Percentiles rank a stretch among this genome's conserved stretches.
phyloP scores from a whole-genome alignment of 441 rosid species.

The Cnidoscolus chayamansa region DNA sequence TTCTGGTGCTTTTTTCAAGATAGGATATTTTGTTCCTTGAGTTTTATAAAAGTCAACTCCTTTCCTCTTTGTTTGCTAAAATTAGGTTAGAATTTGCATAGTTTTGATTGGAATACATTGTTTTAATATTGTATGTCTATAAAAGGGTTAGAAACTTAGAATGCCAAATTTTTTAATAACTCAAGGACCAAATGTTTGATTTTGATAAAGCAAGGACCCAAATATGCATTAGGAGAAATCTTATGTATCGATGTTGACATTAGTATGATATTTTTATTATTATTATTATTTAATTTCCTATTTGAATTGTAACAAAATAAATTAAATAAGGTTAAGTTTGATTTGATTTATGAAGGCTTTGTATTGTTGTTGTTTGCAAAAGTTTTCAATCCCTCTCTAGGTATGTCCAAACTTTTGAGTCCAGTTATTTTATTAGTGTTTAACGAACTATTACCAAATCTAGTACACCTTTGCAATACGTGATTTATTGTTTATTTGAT shows the following conservation, averaged over 20 bases:
- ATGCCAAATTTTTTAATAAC: no score
- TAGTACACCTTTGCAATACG: not conserved
- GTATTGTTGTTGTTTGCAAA: not conserved
- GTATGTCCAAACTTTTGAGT: not conserved
- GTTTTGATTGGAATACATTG: no score
- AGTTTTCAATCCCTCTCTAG: not conserved
- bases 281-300: not conserved
- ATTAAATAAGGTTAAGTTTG: not conserved
- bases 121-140: no score
- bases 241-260: no score
- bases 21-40: not conserved
- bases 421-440: not conserved
- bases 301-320: not conserved
- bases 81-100: no score
- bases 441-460: not conserved
- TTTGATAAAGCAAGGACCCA: no score
- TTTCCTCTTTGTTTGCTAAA: no score
- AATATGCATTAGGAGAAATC: no score
- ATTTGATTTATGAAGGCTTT: no score
- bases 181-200: no score
- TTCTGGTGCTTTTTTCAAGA: not conserved
- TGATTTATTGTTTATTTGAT: not conserved
- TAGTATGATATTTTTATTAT: no score
- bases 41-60: not conserved
- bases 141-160: no score